Evolutionary conservation across 768 basidiomycete genomes (phyloP), one percentile per base, ranked within the genome.

Genomic region (Terana coerulea): DNA sequence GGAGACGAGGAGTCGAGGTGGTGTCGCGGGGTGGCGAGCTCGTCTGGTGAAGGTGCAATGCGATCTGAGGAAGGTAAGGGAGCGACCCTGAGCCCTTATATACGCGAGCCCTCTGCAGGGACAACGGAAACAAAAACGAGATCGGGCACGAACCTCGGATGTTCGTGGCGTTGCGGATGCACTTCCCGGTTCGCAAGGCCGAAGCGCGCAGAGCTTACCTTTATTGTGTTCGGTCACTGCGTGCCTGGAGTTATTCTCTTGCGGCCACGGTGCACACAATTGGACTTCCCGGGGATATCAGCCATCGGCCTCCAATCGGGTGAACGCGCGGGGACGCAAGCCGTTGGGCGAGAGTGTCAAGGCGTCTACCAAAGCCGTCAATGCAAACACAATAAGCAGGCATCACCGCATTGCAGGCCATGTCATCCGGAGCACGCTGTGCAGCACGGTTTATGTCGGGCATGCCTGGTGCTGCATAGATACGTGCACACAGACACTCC

Each of bases 321-420:
- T n/a, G n/a, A n/a, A n/a, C n/a, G n/a, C n/a, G n/a, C n/a, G n/a
- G n/a, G n/a, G n/a, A n/a, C n/a, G n/a, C n/a, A n/a, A n/a, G n/a
- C n/a, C n/a, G n/a, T n/a, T n/a, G n/a, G n/a, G n/a, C n/a, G n/a
- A n/a, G n/a, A n/a, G n/a, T n/a, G n/a, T n/a, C n/a, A n/a, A 19
- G 28, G 31, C 45, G 45, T 22, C 45, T 9, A 30, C 15, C 17
- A 19, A 39, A 11, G 9, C 9, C 6, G 9, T 46, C 30, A 46
- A 19, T 21, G 44, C 44, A 46, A 46, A 46, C 44, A 46, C 44
- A 46, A 46, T 46, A 46, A 29, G 26, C 17, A 40, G 17, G 25
- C 9, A 24, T 5, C 21, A 40, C 17, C 39, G 21, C 39, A 15
- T 33, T 33, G 31, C 31, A 15, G 8, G 19, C 21, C 39, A 8